Base-by-base conservation (phyloP, 257 asterid species). In the Eucommia ulmoides region DNA sequence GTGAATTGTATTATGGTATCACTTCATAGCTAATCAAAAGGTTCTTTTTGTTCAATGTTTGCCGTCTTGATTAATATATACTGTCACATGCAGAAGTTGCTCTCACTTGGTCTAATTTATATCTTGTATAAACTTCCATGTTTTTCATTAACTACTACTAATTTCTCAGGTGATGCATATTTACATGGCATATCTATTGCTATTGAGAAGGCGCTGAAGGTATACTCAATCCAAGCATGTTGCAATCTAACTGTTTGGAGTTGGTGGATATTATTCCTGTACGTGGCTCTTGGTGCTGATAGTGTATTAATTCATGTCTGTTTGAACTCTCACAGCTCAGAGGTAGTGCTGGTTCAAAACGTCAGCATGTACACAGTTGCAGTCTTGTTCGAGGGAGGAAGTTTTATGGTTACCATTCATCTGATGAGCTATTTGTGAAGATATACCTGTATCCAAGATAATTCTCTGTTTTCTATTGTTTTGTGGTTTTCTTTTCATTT, bases 181-280 rank as follows among this genome's bases (percentile, higher is more conserved):
- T 59, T 59, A 38, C 67, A 69, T 58, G 65, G 74, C 66, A 16
- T 84, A 49, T 65, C 79, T 38, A 82, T 65, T 33, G 77, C 86
- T 50, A 93, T 89, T 72, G 97, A 89, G 71, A 84, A 74, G 74
- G 82, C 84, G 49, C 73, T 89, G 46, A 85, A 82, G 94, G 97
- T 89, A 69, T 56, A 60, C 45, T 21, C 7, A 24, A 23, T 48
- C 49, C 25, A 58, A 19, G 56, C 23, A n/a, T 26, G 45, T 48
- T 33, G 26, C 51, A 50, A 9, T 59, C 35, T 45, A 19, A 19
- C 45, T 59, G 50, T 47, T 26, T 55, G 41, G 29, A 25, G 10
- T 11, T 26, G 7, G 49, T 65, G 23, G 22, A 14, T 22, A 35
- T 45, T 60, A 51, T 5, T 59, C 51, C 60, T 49, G 52, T 45